These are phyloP conservation scores for Xerocomellus amylosporus DNA, from an alignment of 768 basidiomycete genomes.

Conservation along the genomic window DNA sequence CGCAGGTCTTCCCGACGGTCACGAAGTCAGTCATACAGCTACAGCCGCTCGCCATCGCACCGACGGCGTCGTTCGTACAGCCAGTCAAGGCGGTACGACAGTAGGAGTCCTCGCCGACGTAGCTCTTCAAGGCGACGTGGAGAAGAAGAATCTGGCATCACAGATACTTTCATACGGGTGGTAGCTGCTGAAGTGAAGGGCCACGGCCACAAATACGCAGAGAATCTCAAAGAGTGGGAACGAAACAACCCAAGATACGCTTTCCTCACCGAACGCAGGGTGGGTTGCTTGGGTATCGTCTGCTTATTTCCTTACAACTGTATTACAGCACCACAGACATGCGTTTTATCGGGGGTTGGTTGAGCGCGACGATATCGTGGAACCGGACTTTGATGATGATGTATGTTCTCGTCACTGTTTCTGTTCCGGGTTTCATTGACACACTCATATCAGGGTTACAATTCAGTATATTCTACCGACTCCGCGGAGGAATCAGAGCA, in stretches of 20 bases:
- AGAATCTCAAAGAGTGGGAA: conserved; percentile 71
- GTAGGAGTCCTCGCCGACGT: conserved; percentile 48
- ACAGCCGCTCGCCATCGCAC: conserved; percentile 38
- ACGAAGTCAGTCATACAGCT: conserved; percentile 27
- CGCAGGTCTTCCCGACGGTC: conserved; percentile 25
- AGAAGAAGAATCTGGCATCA: conserved; percentile 58
- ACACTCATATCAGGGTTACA: conserved; percentile 60
- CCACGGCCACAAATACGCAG: conserved; percentile 75
- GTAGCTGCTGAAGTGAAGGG: conserved; percentile 84
- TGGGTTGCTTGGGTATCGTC: conserved; percentile 27
- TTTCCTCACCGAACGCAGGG: conserved; percentile 64
- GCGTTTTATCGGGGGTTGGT: conserved; percentile 69
- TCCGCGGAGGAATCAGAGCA: conserved; percentile 92
- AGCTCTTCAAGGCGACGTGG: conserved; percentile 37
- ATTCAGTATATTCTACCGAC: conserved; percentile 88
- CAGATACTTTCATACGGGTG: conserved; percentile 81
- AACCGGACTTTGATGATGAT: conserved; percentile 81
- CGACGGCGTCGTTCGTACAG: conserved; percentile 49
- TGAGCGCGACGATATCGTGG: conserved; percentile 49
- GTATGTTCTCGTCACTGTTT: conserved; percentile 35
- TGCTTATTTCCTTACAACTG: conserved; percentile 1
- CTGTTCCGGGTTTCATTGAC: conserved; percentile 6
- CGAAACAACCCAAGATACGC: conserved; percentile 76
- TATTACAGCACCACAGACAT: conserved; percentile 62
- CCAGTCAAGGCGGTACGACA: conserved; percentile 41